Base-by-base conservation (phyloP, 306 rosid genomes). In the Betula pendula region DNA sequence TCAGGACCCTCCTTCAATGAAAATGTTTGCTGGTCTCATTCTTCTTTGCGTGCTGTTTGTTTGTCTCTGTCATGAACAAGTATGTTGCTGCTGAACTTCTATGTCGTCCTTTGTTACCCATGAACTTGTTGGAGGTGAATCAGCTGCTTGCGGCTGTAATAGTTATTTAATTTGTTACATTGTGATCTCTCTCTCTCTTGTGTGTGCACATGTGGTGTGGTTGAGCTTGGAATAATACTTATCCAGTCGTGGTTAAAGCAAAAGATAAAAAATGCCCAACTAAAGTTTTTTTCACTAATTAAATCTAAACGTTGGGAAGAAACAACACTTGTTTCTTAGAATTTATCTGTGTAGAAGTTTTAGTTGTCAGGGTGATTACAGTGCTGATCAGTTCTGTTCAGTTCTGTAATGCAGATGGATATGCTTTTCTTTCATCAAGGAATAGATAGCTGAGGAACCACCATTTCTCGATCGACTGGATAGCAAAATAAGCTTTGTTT, bases 1-100 rank as follows among this genome's bases (percentile, higher is more conserved):
- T 88, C 79, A 92, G 91, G 91, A 96, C 99, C 0, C 99, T 96
- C 76, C 92, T 90, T 47, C 89, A 91, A 71, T 96, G 91, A 92
- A 75, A 24, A 75, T 72, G 17, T 44, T 25, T 3, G 2, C 9
- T 74, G 15, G 71, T 65, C 44, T 74, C 42, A 53, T 8, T 70
- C 72, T 45, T 38, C 2, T 25, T 49, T 55, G 76, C 45, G 29
- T 75, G 22, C 65, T 82, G 75, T 79, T 81, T 48, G 47, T 71
- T 50, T 65, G 70, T 19, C 33, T 2, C 33, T 2, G 52, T 75
- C 75, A 53, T 68, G 40, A 63, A 75, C 76, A 82, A 71, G 49
- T 79, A 63, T 71, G 81, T 84, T 85, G 81, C 72, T 79, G 70
- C 76, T 8, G 8, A 24, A 11, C 80, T 75, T 56, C 13, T 60